phyloP scores from a whole-genome alignment of 2,329 filamentous ascomycete genomes.

The Fusarium sp. region DNA sequence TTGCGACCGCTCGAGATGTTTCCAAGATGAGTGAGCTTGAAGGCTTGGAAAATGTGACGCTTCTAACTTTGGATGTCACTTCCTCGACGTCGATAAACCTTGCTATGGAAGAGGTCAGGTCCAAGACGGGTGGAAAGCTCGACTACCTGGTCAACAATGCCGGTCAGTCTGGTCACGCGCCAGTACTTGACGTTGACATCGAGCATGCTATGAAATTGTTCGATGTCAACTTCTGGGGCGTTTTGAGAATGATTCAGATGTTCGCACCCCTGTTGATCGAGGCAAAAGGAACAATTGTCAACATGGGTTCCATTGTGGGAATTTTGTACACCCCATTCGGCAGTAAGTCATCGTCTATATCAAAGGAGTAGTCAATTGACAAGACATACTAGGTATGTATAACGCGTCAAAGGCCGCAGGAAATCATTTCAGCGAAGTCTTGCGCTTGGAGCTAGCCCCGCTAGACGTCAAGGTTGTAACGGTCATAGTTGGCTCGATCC shows the following conservation, averaged over 20 bases:
- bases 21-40: neutral
- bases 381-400: neutral
- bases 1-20: neutral
- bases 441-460: neutral
- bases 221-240: conserved; percentile 57
- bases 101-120: neutral
- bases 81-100: neutral
- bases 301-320: conserved; percentile 56
- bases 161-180: neutral
- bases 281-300: conserved; percentile 54
- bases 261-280: conserved; percentile 57
- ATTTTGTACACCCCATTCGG: neutral
- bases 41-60: neutral
- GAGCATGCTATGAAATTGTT: conserved; percentile 42
- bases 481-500: neutral
- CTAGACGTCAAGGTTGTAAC: neutral
- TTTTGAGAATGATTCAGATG: conserved; percentile 56
- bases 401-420: neutral
- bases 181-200: neutral
- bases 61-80: neutral
- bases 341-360: no score
- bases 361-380: no score
- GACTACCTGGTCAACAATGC: neutral
- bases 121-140: neutral
- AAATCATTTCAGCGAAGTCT: neutral